Conservation (phyloP, 2,329 filamentous ascomycete genomes). For the Paecilomyces sp. region DNA sequence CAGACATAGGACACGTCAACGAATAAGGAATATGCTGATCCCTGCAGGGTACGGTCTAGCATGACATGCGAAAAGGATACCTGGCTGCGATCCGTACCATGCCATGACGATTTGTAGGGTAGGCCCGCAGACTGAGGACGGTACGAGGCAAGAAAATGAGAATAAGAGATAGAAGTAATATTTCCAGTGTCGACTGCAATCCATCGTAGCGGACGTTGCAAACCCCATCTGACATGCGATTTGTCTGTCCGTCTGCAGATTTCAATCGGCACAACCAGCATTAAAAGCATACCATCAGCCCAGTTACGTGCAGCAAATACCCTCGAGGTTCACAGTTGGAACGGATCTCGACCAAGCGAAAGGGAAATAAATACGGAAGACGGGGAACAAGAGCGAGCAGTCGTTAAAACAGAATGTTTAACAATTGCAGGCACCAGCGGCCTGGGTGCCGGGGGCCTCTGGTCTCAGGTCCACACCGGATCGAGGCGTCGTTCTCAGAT, state of each 20-base stretch:
- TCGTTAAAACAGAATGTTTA: constrained; percentile 29
- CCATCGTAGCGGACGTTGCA: background rate
- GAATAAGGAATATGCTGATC: background rate
- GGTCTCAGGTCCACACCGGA: constrained; percentile 62
- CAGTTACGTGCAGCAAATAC: background rate
- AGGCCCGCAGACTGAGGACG: background rate
- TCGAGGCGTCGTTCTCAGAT: constrained; percentile 60
- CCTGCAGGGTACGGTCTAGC: background rate
- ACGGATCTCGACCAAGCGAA: background rate
- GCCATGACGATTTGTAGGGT: background rate
- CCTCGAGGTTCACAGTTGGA: background rate
- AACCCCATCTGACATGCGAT: background rate
- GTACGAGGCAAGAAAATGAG: background rate
- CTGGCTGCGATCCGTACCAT: background rate
- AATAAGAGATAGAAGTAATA: background rate
- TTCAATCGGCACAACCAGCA: background rate
- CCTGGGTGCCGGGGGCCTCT: constrained; percentile 54
- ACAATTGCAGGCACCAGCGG: constrained; percentile 57
- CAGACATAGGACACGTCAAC: background rate
- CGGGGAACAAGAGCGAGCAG: background rate
- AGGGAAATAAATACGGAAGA: constrained; percentile 1
- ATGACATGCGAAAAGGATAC: background rate
- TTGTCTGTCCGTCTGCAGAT: background rate
- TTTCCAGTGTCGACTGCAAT: background rate
- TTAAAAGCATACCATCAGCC: background rate